These are phyloP conservation scores for Nowakowskiella sp. DNA, from an alignment of 192 early-diverging fungal species.

Conservation along the genomic window DNA sequence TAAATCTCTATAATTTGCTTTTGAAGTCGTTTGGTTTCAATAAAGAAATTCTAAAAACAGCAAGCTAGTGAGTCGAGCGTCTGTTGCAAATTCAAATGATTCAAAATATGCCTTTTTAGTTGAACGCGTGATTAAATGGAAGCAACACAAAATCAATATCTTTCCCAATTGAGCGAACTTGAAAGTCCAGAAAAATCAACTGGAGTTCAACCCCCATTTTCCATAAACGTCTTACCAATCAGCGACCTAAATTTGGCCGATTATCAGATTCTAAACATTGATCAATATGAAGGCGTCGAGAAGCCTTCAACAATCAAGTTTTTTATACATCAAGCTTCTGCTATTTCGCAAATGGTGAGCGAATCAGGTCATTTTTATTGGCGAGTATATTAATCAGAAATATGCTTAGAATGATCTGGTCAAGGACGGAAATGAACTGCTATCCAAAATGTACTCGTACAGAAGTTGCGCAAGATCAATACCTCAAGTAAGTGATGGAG, in stretches of 20 bases:
- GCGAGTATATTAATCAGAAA: not conserved
- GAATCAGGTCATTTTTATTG: not conserved
- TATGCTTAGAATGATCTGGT: slow-evolving; percentile 26
- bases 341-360: not conserved
- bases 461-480: slow-evolving; percentile 33
- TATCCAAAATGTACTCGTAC: slow-evolving; percentile 34
- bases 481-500: slow-evolving; percentile 32
- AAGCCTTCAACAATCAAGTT: not conserved
- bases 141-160: no score
- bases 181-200: no score
- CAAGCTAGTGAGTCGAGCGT: no score
- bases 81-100: no score
- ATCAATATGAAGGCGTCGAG: not conserved
- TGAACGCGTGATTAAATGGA: no score
- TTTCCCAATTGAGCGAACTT: no score
- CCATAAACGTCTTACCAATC: no score
- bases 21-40: no score
- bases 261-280: not conserved
- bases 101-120: no score
- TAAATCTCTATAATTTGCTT: no score
- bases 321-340: not conserved
- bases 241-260: not conserved
- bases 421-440: slow-evolving; percentile 24
- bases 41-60: no score
- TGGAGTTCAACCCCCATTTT: no score